Conservation (phyloP, 441 rosid genomes). For the Jatropha podagrica region DNA sequence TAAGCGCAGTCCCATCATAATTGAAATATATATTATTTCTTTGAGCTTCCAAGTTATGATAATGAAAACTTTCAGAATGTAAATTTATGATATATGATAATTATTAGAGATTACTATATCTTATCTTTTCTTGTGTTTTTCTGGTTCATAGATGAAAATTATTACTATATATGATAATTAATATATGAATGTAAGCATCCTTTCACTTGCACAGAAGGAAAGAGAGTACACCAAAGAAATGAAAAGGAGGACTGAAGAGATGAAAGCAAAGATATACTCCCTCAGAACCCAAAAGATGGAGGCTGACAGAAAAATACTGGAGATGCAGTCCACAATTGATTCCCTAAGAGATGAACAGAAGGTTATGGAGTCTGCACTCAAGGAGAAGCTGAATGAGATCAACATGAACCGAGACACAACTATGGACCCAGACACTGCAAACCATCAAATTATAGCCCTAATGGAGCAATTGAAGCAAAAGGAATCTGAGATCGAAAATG, state of each 20-base stretch:
- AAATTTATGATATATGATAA: too few species aligned
- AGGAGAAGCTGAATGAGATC: slow-evolving; percentile 48
- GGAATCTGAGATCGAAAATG: slow-evolving; percentile 45
- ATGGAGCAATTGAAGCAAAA: slow-evolving; percentile 48
- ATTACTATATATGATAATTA: too few species aligned
- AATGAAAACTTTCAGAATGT: too few species aligned
- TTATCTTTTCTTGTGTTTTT: too few species aligned
- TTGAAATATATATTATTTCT: too few species aligned
- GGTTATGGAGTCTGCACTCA: slow-evolving; percentile 41
- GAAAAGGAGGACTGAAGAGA: slow-evolving; percentile 45
- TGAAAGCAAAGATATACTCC: slow-evolving; percentile 42
- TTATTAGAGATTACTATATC: too few species aligned
- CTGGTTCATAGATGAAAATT: too few species aligned
- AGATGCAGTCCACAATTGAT: slow-evolving; percentile 53
- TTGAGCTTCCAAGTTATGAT: too few species aligned
- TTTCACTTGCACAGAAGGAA: slow-evolving; percentile 44
- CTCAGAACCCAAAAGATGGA: slow-evolving; percentile 50
- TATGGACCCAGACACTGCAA: slow-evolving; percentile 21
- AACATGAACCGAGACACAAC: slow-evolving; percentile 31
- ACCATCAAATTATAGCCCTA: slow-evolving; percentile 26
- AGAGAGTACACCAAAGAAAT: slow-evolving; percentile 41
- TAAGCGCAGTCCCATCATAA: too few species aligned
- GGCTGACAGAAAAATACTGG: slow-evolving; percentile 41
- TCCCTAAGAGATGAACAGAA: slow-evolving; percentile 56
- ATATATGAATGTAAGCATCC: too few species aligned